Evolutionary conservation across 2,329 filamentous ascomycete genomes (phyloP).

Genomic region (Fusarium scirpi): DNA sequence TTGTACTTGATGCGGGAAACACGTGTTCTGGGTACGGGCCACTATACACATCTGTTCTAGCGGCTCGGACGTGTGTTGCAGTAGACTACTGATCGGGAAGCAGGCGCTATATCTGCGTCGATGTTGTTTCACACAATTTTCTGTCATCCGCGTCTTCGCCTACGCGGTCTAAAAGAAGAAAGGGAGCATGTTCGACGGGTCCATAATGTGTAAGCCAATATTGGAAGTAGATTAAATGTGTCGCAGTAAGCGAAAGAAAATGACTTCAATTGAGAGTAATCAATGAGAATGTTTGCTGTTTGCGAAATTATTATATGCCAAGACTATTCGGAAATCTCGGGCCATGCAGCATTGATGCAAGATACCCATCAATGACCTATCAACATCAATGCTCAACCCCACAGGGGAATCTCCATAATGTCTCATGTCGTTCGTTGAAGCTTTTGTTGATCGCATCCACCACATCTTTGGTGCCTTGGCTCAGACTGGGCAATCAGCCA

Average conservation of each 20-base stretch:
- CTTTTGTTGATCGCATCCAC: neutral
- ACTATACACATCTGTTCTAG: no score
- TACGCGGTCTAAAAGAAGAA: fast-evolving
- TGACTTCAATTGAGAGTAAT: neutral
- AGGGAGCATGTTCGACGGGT: fast-evolving
- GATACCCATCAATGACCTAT: neutral
- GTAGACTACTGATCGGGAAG: no score
- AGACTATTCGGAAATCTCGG: neutral
- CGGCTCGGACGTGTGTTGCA: no score
- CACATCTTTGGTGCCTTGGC: neutral
- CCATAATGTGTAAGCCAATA: neutral
- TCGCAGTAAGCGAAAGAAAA: neutral
- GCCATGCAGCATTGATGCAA: no score
- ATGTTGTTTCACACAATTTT: fast-evolving
- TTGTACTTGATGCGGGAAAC: no score
- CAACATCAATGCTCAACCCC: neutral
- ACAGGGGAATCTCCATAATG: neutral
- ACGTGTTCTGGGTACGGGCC: no score
- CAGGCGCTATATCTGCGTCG: neutral
- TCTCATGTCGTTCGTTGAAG: neutral
- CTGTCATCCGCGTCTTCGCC: neutral
- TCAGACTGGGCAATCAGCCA: neutral
- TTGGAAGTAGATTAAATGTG: neutral
- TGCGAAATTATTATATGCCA: neutral
- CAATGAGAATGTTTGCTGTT: no score